Percentiles rank a stretch among this genome's conserved stretches.
phyloP scores from a whole-genome alignment of 495 filamentous ascomycete genomes.

The Chaetomium tenue region DNA sequence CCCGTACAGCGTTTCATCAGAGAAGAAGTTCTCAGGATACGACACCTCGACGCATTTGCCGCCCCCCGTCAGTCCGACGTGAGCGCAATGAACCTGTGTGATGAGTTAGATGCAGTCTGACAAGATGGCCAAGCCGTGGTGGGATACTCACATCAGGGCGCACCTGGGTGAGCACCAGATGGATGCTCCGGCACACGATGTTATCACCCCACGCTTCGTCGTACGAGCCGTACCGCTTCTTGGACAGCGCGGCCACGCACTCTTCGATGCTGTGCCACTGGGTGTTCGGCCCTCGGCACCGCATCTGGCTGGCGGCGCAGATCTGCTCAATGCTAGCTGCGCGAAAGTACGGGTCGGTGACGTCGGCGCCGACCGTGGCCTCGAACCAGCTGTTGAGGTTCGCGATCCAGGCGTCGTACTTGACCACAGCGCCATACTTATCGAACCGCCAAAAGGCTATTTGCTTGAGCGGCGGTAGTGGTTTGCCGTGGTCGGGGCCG shows the following conservation, averaged over 20 bases:
- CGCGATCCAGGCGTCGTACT: slow-evolving; percentile 42
- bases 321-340: slow-evolving; percentile 30
- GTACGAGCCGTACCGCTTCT: slow-evolving; percentile 39
- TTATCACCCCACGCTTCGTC: slow-evolving; percentile 46
- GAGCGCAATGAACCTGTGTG: slow-evolving; percentile 42
- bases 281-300: slow-evolving; percentile 36
- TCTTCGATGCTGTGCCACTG: slow-evolving; percentile 35
- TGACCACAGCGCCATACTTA: slow-evolving; percentile 34
- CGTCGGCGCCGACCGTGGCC: slow-evolving; percentile 23
- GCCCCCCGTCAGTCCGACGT: slow-evolving; percentile 43
- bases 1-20: slow-evolving; percentile 37
- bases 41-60: slow-evolving; percentile 40
- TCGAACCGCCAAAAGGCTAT: slow-evolving; percentile 43
- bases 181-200: slow-evolving; percentile 41
- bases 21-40: slow-evolving; percentile 37
- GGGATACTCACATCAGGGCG: slow-evolving; percentile 38
- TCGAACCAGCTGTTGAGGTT: slow-evolving; percentile 38
- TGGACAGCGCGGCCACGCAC: slow-evolving; percentile 31
- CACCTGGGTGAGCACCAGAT: slow-evolving; percentile 39
- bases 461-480: slow-evolving; percentile 37
- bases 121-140: background rate
- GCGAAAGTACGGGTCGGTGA: slow-evolving; percentile 30
- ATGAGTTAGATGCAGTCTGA: background rate
- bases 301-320: slow-evolving; percentile 33
- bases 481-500: slow-evolving; percentile 29